Evolutionary conservation across 2,329 filamentous ascomycete genomes (phyloP), one percentile per base, ranked within the genome.

Genomic region (Cladophialophora bantiana): DNA sequence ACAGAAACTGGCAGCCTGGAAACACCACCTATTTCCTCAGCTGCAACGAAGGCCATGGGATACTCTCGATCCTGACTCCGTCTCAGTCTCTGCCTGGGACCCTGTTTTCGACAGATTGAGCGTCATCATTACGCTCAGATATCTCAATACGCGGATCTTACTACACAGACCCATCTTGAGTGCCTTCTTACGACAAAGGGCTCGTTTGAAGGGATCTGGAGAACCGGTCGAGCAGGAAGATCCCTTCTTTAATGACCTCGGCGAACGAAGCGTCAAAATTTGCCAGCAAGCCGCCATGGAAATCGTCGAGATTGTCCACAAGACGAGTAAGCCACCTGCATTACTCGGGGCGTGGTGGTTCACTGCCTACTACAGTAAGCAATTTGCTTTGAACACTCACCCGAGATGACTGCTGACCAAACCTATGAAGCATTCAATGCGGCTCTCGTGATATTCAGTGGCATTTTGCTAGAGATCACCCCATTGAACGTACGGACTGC

Each of bases 281-380:
- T 77, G 74, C 58, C 68, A 72, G 7, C 69, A 76, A 55, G 73
- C 74, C 1, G 77, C 79, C 10, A 74, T 75, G 50, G 70, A 73
- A 34, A 79, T 79, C 12, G 77, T 81, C 50, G 71, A 75, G 26
- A 74, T 76, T 52, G 66, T 78, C 2, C 57, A 61, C 35, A 68
- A 70, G 3, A 66, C 68, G 1, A 66, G 64, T n/a, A 59, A 67
- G 61, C 66, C 63, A 18, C 57, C 67, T 26, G 67, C 73, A 31
- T 67, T 78, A 1, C 72, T 80, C 2, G 79, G 78, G 2, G 78
- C 78, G 5, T 80, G 79, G 78, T 81, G 78, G 77, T 81, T 79
- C 66, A 75, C 75, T 20, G 70, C 81, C 7, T 80, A 81, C 64
- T 81, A 80, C 66, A 75, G 70, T 72, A 64, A 65, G 65, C 18